These are phyloP conservation scores for Cryptococcus hybrid DNA, from an alignment of 1,284 basidiomycete species.

Conservation along the genomic window DNA sequence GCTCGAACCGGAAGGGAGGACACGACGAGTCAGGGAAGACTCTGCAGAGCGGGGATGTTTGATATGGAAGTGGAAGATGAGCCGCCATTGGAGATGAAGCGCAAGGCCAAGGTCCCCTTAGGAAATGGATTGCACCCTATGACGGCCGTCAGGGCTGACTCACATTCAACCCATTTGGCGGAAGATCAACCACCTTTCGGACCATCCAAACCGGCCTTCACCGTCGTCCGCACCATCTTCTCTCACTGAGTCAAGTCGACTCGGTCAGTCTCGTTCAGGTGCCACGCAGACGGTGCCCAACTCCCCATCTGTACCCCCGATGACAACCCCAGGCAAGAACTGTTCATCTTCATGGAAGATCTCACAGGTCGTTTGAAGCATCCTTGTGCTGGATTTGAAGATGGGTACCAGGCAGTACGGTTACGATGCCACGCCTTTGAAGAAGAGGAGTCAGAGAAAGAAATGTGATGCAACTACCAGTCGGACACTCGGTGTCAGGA, in stretches of 20 bases:
- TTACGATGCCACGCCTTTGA: constrained; percentile 84
- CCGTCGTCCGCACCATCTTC: neutral
- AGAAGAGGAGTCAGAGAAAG: constrained; percentile 97
- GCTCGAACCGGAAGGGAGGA: neutral
- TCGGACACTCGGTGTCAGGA: constrained; percentile 80
- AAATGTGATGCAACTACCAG: constrained; percentile 98
- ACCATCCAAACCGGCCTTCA: neutral
- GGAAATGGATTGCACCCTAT: constrained; percentile 14
- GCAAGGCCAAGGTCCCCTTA: constrained; percentile 5
- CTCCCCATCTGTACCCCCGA: constrained; percentile 29
- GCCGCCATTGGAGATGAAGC: constrained; percentile 21
- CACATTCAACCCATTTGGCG: neutral
- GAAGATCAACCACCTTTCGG: neutral
- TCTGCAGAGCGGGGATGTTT: constrained; percentile 48
- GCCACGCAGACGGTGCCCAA: constrained; percentile 24
- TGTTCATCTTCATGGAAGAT: constrained; percentile 99
- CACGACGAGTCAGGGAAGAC: constrained; percentile 22
- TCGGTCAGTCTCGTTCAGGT: neutral
- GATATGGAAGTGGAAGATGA: constrained; percentile 50
- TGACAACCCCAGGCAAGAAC: constrained; percentile 76
- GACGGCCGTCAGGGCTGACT: constrained; percentile 3
- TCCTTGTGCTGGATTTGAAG: constrained; percentile 96
- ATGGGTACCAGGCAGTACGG: constrained; percentile 99
- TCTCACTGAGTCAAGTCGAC: neutral
- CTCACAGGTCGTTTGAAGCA: constrained; percentile 89